Base-by-base conservation (phyloP, 768 basidiomycete genomes). In the Cyclocybe aegerita region DNA sequence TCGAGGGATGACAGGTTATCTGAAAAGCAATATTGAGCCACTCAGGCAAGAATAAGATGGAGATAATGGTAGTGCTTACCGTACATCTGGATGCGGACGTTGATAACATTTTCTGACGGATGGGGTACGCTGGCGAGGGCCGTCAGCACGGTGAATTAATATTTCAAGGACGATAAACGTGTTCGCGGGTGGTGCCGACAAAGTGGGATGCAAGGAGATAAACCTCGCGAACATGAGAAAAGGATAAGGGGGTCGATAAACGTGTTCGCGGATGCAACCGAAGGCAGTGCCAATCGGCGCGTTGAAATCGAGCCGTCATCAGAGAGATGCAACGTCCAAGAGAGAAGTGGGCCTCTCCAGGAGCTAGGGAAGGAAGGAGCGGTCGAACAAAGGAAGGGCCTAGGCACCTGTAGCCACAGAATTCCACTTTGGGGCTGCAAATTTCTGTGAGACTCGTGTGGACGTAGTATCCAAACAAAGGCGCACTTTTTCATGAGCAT, bases 51-150 rank as follows among this genome's bases (percentile, higher is more conserved):
- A 42, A 9, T 36, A 36, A 41, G n/a, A 41, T 36, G 39, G 33
- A 45, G 34, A 51, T 47, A 50, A 39, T 30, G n/a, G 12, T 17
- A 15, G 4, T 23, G 76, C 93, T 54, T 61, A 98, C 94, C 94
- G 59, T 98, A 97, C 96, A 98, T 98, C 81, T 98, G 96, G 53
- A 98, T 93, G n/a, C 97, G 90, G 23, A 98, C 73, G 62, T 98
- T 91, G 61, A 99, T 97, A 60, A 89, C 86, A 59, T 92, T 90
- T 74, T 99, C 97, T 8, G 96, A 97, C 3, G 97, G 97, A 74
- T 98, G 97, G 2, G 97, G 97, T 32, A 81, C 88, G 60, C 90
- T 92, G 58, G 1, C 16, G 37, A 41, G 16, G 36, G 14, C n/a
- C 30, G 23, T 55, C 46, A 48, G 41, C 34, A 47, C 32, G 12